phyloP scores from a whole-genome alignment of 176 grass and related monocot species.

The Paspalum notatum region DNA sequence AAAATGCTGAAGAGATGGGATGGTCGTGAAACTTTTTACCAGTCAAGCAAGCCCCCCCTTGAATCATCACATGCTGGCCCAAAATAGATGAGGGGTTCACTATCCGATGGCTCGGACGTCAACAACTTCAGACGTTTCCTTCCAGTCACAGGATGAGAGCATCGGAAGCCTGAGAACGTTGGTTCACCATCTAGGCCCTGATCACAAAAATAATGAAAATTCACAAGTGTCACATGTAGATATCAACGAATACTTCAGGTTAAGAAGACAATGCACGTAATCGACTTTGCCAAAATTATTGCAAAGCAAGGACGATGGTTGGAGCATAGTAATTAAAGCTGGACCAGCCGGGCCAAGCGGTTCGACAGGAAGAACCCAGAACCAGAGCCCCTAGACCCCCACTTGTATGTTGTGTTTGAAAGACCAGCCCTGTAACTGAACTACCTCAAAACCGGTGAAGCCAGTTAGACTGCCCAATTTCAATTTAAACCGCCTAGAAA shows the following conservation, averaged over 20 bases:
- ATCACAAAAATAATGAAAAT: neutral
- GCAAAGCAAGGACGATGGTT: neutral
- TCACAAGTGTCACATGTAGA: neutral
- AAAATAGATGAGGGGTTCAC: neutral
- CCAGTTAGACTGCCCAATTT: neutral
- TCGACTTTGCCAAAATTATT: neutral
- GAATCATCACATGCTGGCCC: neutral
- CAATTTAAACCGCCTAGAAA: neutral
- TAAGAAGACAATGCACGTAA: neutral
- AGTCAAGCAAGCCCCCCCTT: neutral
- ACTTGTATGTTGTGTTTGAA: neutral
- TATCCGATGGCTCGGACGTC: neutral
- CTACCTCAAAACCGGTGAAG: neutral
- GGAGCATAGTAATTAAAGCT: neutral
- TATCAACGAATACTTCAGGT: neutral
- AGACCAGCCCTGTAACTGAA: neutral
- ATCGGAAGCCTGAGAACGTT: neutral
- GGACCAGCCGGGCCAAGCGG: neutral
- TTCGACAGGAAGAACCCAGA: neutral
- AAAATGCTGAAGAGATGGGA: neutral
- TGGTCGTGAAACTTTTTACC: conserved; percentile 1
- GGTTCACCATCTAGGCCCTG: neutral
- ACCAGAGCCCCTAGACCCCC: neutral
- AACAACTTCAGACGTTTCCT: conserved; percentile 25
- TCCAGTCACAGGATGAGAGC: neutral